phyloP scores from a whole-genome alignment of 371 early-diverging fungal species.

The Mucor mucedo region DNA sequence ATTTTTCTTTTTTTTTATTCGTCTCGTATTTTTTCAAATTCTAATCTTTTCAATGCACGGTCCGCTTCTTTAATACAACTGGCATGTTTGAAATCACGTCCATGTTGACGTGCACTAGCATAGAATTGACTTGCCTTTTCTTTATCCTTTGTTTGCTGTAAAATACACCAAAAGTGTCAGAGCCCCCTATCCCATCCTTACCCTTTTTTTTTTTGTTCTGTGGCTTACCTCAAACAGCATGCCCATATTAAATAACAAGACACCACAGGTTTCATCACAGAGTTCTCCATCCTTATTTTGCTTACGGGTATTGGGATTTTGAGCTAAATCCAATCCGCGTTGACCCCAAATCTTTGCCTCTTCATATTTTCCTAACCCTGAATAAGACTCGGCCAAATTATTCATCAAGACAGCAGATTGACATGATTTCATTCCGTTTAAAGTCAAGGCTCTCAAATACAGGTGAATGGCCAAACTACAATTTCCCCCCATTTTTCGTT shows the following conservation, averaged over 20 bases:
- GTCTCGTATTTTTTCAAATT: conserved; percentile 26
- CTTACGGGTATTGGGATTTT: conserved; percentile 54
- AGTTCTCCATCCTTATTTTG: conserved; percentile 45
- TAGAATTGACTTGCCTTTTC: conserved; percentile 39
- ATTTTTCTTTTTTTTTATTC: conserved; percentile 2
- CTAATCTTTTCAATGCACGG: conserved; percentile 39
- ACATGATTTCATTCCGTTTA: conserved; percentile 51
- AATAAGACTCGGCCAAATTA: conserved; percentile 65
- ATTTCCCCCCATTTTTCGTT: background rate
- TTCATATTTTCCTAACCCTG: conserved; percentile 54
- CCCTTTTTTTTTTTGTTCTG: too few species aligned
- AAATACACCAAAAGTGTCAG: background rate
- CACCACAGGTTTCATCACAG: conserved; percentile 67
- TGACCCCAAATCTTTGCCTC: conserved; percentile 68
- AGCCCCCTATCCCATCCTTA: background rate
- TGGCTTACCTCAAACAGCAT: conserved; percentile 65
- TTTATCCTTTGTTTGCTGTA: conserved; percentile 44
- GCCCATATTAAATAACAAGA: conserved; percentile 64
- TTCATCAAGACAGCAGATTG: conserved; percentile 61
- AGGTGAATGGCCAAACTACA: conserved; percentile 61
- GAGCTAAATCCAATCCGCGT: conserved; percentile 57
- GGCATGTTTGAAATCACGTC: conserved; percentile 34
- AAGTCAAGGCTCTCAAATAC: conserved; percentile 61
- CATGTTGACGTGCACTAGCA: conserved; percentile 38
- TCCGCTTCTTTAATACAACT: conserved; percentile 44